phyloP scores from a whole-genome alignment of 2,329 filamentous ascomycete species.

The Ophiostoma sp. region DNA sequence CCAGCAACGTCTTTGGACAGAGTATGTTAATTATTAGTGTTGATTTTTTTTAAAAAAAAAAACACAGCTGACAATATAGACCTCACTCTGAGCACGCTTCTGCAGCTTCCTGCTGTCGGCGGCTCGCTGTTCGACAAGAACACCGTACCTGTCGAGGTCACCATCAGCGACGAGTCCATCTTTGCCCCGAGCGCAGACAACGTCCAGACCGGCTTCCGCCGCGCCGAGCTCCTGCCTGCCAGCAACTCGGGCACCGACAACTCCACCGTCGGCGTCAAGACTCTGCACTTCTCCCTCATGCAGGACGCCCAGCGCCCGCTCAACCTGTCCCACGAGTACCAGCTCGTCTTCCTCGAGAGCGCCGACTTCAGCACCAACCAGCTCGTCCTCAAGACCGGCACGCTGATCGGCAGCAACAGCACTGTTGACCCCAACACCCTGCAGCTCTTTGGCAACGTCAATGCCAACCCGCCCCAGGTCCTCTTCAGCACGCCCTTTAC shows the following conservation, averaged over 20 bases:
- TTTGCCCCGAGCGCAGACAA: conserved; percentile 48
- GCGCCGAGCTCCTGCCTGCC: conserved; percentile 51
- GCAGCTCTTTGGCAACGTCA: conserved; percentile 45
- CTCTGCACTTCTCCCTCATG: conserved; percentile 56
- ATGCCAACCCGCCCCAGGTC: conserved; percentile 41
- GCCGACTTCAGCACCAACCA: conserved; percentile 47
- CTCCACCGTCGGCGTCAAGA: conserved; percentile 53
- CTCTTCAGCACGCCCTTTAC: conserved; percentile 50
- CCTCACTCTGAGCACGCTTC: conserved; percentile 47
- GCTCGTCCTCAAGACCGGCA: conserved; percentile 52
- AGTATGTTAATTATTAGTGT: too few relatives aligned
- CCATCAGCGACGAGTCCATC: conserved; percentile 53
- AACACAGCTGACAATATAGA: conserved; percentile 30
- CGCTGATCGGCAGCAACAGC: conserved; percentile 41
- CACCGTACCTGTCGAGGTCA: conserved; percentile 48
- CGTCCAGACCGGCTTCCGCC: conserved; percentile 55
- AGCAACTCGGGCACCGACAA: conserved; percentile 47
- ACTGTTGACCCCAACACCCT: conserved; percentile 38
- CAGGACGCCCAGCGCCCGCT: conserved; percentile 48
- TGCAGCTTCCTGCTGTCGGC: conserved; percentile 43
- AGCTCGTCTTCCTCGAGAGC: conserved; percentile 49
- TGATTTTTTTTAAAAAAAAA: too few relatives aligned
- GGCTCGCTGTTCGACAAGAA: conserved; percentile 44
- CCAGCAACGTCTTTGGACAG: conserved; percentile 49
- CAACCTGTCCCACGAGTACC: conserved; percentile 58